Evolutionary conservation across 140 eudicot genomes (phyloP).

Genomic region (Bidens hawaiensis): DNA sequence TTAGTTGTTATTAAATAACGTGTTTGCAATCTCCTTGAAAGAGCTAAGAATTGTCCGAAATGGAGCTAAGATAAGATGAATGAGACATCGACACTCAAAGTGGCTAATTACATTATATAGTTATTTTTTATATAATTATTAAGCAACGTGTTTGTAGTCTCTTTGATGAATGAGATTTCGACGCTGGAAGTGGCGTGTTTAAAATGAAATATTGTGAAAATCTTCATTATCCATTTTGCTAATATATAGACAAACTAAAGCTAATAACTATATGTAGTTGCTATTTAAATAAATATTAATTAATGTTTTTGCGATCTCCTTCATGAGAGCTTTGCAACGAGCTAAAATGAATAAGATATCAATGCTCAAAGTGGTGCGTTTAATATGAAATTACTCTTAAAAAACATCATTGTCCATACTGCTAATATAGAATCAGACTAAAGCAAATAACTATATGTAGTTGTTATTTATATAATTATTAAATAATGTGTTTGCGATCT

Average conservation of each 20-base stretch:
- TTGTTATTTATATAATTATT: no score
- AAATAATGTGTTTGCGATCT: neutral
- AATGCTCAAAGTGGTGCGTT: no score
- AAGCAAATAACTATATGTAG: neutral
- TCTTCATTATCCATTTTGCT: slow-evolving; percentile 29
- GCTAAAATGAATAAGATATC: no score
- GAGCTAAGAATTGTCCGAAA: neutral
- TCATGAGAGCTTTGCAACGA: no score
- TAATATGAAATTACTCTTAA: no score
- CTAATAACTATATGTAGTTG: slow-evolving; percentile 2
- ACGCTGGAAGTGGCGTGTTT: neutral
- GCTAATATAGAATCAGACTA: no score
- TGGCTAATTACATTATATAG: neutral
- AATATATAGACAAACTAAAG: slow-evolving; percentile 75
- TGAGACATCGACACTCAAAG: neutral
- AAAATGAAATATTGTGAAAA: neutral
- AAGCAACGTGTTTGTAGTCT: neutral
- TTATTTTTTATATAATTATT: no score
- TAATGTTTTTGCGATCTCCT: no score
- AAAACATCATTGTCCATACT: no score
- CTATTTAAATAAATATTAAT: no score
- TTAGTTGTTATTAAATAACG: neutral
- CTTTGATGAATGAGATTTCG: neutral
- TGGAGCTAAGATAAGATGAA: neutral
- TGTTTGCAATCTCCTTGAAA: neutral